These are phyloP conservation scores for Gossypium schwendimanii DNA, from an alignment of 441 rosid species.

Conservation along the genomic window DNA sequence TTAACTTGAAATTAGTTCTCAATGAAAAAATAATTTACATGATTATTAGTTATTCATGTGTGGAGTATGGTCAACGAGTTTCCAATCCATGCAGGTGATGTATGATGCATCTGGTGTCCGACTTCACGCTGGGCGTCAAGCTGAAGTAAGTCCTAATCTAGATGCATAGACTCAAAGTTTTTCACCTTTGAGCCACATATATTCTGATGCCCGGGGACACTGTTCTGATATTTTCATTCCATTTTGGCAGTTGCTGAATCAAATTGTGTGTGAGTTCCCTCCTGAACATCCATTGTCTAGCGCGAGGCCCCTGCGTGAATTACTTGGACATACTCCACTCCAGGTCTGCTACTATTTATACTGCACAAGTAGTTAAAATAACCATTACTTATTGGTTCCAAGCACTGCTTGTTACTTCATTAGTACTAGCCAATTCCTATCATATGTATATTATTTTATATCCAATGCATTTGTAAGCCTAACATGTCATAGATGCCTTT, in stretches of 20 bases:
- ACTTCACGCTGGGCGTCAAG: constrained; percentile 97
- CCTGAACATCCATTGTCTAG: constrained; percentile 87
- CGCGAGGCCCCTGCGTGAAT: constrained; percentile 82
- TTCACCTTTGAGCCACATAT: constrained; percentile 1
- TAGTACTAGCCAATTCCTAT: neutral
- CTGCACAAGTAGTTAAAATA: neutral
- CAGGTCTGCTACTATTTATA: constrained; percentile 46
- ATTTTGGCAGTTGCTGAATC: constrained; percentile 68
- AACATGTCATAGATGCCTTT: neutral
- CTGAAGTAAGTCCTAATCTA: constrained; percentile 58
- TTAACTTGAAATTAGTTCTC: neutral
- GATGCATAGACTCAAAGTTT: neutral
- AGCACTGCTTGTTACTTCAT: neutral
- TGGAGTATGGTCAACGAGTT: neutral
- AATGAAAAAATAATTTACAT: neutral
- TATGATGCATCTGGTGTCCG: constrained; percentile 97
- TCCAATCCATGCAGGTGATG: constrained; percentile 58
- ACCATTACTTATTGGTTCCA: neutral
- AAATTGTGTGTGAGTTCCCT: constrained; percentile 95
- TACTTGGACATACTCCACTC: constrained; percentile 91
- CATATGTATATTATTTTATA: neutral
- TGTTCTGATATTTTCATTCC: constrained; percentile 10
- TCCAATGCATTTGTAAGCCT: neutral
- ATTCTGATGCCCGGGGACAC: neutral
- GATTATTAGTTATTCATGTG: neutral